Evolutionary conservation across 1,139 yeast genomes (phyloP), one percentile per base, ranked within the genome.

Genomic region (Nematodospora anomalae): DNA sequence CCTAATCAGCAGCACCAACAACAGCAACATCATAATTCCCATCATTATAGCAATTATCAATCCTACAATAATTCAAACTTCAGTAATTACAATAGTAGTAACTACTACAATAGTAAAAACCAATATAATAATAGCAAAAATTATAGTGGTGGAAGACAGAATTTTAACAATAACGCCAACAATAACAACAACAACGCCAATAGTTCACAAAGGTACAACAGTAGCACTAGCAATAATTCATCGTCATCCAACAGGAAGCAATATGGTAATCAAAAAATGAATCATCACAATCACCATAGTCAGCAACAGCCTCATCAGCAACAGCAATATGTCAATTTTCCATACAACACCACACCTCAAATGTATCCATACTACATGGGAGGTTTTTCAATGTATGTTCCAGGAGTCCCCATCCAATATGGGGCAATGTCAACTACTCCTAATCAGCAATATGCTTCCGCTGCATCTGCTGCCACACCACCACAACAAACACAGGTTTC

Each of bases 261-360:
- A 32, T 47, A 49, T 34, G 46, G 47, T 31, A 47, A 45, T 37
- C 53, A 47, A 30, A 53, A 53, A 35, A 27, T 45, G 32, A 49
- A 47, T 33, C 41, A 37, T 13, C 40, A 35, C 15, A 15, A 21
- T 26, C 52, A 51, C 34, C 47, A 44, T 28, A 36, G 32, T 26
- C 43, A 42, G 10, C 43, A 33, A n/a, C 41, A 30, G 15, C 41
- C 33, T 15, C 42, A 22, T 9, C 40, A 36, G 11, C 42, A 30
- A 16, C 44, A 36, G 30, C 38, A 37, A 30, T 50, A 41, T 36
- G 36, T 41, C 15, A 44, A 42, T 26, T 52, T 45, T 32, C 49
- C 52, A 10, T 50, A 47, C 27, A 40, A 39, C 11, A 41, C 50
- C 24, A 41, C 46, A 30, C 37, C 41, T 23, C 40, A 35, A 22